phyloP scores from a whole-genome alignment of 225 moss, liverwort and hornwort genomes.

The Neckera pumila region DNA sequence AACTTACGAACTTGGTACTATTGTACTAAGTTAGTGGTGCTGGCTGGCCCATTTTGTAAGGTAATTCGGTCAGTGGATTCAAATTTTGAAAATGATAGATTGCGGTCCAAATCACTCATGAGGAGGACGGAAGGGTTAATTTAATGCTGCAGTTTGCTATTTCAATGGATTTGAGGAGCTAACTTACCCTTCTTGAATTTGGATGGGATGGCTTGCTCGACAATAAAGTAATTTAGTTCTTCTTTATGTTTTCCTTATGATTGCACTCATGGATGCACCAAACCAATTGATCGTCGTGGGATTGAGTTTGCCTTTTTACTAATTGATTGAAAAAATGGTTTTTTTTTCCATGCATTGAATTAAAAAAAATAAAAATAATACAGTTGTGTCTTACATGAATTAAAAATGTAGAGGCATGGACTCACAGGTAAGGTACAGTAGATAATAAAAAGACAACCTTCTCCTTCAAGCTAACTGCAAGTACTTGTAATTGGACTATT shows the following conservation, averaged over 20 bases:
- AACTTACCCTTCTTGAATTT: not conserved
- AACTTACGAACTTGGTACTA: not conserved
- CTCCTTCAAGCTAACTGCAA: not conserved
- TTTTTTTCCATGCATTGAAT: not conserved
- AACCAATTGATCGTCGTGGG: not conserved
- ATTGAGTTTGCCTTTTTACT: not conserved
- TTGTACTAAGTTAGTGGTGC: no score
- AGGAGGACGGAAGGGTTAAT: not conserved
- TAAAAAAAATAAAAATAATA: not conserved
- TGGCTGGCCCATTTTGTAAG: not conserved
- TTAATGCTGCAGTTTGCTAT: not conserved
- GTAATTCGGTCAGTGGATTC: not conserved
- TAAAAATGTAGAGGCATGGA: not conserved
- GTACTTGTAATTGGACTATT: not conserved
- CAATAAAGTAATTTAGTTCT: not conserved
- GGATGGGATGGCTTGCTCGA: not conserved
- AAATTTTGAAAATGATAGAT: not conserved
- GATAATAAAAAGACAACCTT: not conserved
- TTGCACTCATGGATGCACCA: not conserved
- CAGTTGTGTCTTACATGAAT: not conserved
- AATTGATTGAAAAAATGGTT: not conserved
- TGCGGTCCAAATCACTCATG: not conserved
- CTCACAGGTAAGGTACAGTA: not conserved
- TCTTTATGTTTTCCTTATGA: not conserved
- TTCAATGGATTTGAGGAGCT: not conserved